A percentile compares a stretch with the other conserved stretches of the same genome.
Evolutionary conservation across 164 flowering plant species (phyloP).

Genomic region (Aristolochia californica): DNA sequence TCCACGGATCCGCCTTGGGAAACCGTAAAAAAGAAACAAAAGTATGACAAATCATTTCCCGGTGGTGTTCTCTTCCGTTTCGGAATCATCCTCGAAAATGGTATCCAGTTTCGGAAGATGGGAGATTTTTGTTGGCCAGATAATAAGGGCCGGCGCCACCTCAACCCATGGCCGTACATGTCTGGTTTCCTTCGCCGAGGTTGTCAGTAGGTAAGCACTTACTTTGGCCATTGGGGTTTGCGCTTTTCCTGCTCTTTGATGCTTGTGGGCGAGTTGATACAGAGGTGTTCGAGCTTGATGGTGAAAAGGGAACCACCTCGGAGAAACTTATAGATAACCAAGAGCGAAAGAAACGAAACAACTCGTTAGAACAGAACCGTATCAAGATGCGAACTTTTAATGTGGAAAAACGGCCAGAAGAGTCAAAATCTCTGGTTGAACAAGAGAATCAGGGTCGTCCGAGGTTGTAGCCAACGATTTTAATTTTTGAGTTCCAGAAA

Average conservation of each 20-base stretch:
- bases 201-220: neutral
- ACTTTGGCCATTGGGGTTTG: neutral
- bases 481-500: too few species aligned
- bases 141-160: neutral
- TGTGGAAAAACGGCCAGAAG: too few species aligned
- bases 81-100: neutral
- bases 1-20: neutral
- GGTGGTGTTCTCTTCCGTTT: neutral
- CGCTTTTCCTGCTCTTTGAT: too few species aligned
- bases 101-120: neutral
- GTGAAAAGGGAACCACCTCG: neutral
- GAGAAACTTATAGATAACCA: neutral
- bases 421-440: too few species aligned
- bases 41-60: neutral
- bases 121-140: neutral
- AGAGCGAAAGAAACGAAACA: neutral
- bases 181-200: neutral
- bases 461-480: too few species aligned
- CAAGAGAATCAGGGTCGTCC: too few species aligned
- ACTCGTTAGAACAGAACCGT: too few species aligned
- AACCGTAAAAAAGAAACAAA: neutral
- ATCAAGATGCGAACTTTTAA: too few species aligned
- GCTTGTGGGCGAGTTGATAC: neutral
- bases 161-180: neutral
- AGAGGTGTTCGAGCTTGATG: neutral